Percentiles rank a stretch among this genome's conserved stretches.
Evolutionary conservation across 2,329 filamentous ascomycete species (phyloP).

Genomic region (Fusarium bulbicola): DNA sequence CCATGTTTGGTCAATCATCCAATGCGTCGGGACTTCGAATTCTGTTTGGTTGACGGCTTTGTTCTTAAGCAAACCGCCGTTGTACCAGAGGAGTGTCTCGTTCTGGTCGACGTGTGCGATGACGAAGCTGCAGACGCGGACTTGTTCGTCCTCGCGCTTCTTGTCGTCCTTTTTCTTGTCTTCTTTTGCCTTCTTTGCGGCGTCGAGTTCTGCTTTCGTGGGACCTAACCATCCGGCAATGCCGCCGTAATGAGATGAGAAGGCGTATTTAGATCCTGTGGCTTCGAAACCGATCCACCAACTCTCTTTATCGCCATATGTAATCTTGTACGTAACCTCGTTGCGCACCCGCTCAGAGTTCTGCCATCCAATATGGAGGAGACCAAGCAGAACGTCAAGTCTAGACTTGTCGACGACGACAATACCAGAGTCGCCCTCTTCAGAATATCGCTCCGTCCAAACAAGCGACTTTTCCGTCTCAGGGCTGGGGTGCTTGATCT

Average conservation of each 20-base stretch:
- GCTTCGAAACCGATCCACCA: slow-evolving; percentile 58
- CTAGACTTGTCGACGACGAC: slow-evolving; percentile 54
- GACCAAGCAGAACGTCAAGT: slow-evolving; percentile 48
- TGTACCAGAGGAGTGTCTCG: slow-evolving; percentile 53
- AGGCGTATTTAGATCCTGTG: slow-evolving; percentile 49
- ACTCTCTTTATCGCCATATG: slow-evolving; percentile 57
- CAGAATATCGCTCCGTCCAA: slow-evolving; percentile 52
- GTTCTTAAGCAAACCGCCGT: slow-evolving; percentile 54
- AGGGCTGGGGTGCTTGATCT: slow-evolving; percentile 48
- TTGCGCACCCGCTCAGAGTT: slow-evolving; percentile 52
- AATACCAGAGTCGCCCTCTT: slow-evolving; percentile 54
- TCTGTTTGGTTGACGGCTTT: slow-evolving; percentile 44
- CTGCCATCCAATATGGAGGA: slow-evolving; percentile 57
- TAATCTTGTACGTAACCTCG: slow-evolving; percentile 52
- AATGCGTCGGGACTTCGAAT: slow-evolving; percentile 49
- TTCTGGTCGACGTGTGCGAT: slow-evolving; percentile 54
- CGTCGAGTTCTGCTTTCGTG: neutral
- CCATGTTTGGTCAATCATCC: slow-evolving; percentile 54
- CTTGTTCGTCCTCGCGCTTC: slow-evolving; percentile 8
- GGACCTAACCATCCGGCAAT: slow-evolving; percentile 49
- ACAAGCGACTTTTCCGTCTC: slow-evolving; percentile 48
- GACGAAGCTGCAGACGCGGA: slow-evolving; percentile 51
- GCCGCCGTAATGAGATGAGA: slow-evolving; percentile 53
- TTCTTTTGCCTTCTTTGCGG: neutral
- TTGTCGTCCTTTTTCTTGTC: neutral